Evolutionary conservation across 2,329 filamentous ascomycete genomes (phyloP).

Genomic region (Xylaria sp.): DNA sequence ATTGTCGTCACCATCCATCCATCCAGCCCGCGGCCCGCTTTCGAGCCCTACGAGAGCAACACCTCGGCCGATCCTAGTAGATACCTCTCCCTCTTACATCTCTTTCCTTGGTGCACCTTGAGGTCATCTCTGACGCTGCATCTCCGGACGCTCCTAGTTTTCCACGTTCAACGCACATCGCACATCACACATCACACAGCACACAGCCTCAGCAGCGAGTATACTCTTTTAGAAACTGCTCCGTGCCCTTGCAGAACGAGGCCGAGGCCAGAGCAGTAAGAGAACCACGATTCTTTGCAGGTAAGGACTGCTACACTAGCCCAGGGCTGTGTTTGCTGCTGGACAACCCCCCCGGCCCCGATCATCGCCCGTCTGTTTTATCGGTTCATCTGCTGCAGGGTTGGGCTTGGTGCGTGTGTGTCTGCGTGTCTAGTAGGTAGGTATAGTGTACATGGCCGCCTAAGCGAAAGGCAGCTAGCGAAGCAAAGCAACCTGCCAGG

Average conservation of each 20-base stretch:
- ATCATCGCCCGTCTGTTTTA: slow-evolving; percentile 14
- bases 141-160: slow-evolving; percentile 29
- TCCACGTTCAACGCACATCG: neutral
- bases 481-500: neutral
- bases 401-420: neutral
- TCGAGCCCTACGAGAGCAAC: slow-evolving; percentile 31
- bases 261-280: slow-evolving; percentile 2
- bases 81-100: slow-evolving; percentile 1
- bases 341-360: slow-evolving; percentile 3
- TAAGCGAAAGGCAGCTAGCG: slow-evolving; percentile 14
- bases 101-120: neutral
- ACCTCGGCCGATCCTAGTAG: slow-evolving; percentile 15
- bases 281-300: slow-evolving; percentile 9
- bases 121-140: slow-evolving; percentile 28
- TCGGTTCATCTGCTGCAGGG: neutral
- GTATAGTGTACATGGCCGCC: neutral
- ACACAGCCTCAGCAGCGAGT: slow-evolving; percentile 35
- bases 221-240: slow-evolving; percentile 35
- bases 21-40: neutral
- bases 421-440: neutral
- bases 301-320: slow-evolving; percentile 15
- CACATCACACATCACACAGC: slow-evolving; percentile 2
- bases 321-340: slow-evolving; percentile 16
- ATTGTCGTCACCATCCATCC: neutral
- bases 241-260: slow-evolving; percentile 31